These are phyloP conservation scores for Candolleomyces aberdarensis DNA, from an alignment of 768 basidiomycete species.

Conservation along the genomic window DNA sequence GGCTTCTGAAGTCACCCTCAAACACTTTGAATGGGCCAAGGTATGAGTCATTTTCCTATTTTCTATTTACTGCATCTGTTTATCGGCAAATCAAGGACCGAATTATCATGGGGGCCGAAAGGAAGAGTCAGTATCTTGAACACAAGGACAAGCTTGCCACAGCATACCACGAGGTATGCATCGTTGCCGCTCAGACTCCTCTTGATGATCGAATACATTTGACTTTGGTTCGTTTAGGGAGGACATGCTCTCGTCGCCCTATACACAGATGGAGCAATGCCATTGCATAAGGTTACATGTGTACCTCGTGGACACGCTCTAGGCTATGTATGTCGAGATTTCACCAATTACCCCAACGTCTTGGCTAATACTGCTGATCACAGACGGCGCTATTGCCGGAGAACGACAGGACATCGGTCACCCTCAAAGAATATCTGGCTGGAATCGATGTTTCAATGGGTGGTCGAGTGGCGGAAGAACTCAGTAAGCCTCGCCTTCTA, in stretches of 20 bases:
- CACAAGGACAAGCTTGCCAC: conserved; percentile 85
- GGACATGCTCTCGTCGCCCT: conserved; percentile 94
- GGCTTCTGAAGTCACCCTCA: conserved; percentile 63
- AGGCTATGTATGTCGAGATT: conserved; percentile 61
- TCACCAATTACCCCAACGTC: conserved; percentile 6
- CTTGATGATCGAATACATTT: conserved; percentile 7
- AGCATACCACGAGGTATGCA: conserved; percentile 88
- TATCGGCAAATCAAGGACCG: conserved; percentile 55
- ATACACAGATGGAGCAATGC: conserved; percentile 94
- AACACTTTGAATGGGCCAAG: conserved; percentile 98
- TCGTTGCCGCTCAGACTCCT: conserved; percentile 13
- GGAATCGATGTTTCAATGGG: conserved; percentile 91
- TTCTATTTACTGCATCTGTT: background rate
- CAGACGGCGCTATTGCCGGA: conserved; percentile 79
- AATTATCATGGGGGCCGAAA: conserved; percentile 95
- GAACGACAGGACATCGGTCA: conserved; percentile 70
- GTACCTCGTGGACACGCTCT: conserved; percentile 94
- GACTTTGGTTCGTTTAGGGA: conserved; percentile 44
- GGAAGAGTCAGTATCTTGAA: conserved; percentile 86
- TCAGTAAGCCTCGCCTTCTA: conserved; percentile 48
- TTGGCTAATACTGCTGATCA: conserved; percentile 12
- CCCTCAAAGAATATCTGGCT: conserved; percentile 71
- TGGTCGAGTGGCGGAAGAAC: conserved; percentile 91
- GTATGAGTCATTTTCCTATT: conserved; percentile 31
- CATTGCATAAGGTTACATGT: conserved; percentile 96